Conservation (phyloP, 2,329 filamentous ascomycete genomes). For the Sclerotinia spermophila region DNA sequence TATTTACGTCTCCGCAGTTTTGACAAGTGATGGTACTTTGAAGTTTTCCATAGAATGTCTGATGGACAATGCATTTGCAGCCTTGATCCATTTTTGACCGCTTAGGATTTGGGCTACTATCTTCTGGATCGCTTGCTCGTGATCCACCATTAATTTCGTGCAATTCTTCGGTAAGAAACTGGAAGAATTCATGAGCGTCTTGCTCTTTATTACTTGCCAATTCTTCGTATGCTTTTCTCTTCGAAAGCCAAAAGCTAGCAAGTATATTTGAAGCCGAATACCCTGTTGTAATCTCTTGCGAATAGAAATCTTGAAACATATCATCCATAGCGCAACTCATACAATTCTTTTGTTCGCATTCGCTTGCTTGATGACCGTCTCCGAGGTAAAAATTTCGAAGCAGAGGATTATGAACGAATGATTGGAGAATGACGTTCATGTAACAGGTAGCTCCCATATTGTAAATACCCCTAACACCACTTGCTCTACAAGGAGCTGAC, state of each 20-base stretch:
- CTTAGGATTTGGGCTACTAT: conserved; percentile 27
- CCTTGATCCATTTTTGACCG: conserved; percentile 31
- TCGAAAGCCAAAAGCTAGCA: conserved; percentile 84
- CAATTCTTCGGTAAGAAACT: conserved; percentile 88
- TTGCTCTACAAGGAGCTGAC: conserved; percentile 77
- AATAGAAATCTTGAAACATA: conserved; percentile 70
- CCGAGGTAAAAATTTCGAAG: conserved; percentile 89
- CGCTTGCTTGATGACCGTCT: conserved; percentile 77
- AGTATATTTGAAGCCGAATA: conserved; percentile 89
- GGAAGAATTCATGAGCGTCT: conserved; percentile 95
- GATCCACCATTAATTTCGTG: conserved; percentile 70
- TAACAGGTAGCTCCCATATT: conserved; percentile 99
- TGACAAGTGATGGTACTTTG: conserved; percentile 89
- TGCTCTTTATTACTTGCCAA: conserved; percentile 91
- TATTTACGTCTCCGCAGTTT: conserved; percentile 77
- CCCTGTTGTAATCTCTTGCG: conserved; percentile 74
- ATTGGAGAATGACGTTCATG: conserved; percentile 93
- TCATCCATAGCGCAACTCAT: conserved; percentile 69
- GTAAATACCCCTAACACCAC: conserved; percentile 86
- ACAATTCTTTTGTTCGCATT: conserved; percentile 63
- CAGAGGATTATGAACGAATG: conserved; percentile 88
- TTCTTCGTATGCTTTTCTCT: conserved; percentile 67
- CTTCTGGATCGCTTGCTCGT: conserved; percentile 38
- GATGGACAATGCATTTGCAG: conserved; percentile 89
- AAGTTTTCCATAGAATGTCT: conserved; percentile 89